Evolutionary conservation across 169 alveolate genomes (phyloP).

Genomic region (Cryptosporidium meleagridis): DNA sequence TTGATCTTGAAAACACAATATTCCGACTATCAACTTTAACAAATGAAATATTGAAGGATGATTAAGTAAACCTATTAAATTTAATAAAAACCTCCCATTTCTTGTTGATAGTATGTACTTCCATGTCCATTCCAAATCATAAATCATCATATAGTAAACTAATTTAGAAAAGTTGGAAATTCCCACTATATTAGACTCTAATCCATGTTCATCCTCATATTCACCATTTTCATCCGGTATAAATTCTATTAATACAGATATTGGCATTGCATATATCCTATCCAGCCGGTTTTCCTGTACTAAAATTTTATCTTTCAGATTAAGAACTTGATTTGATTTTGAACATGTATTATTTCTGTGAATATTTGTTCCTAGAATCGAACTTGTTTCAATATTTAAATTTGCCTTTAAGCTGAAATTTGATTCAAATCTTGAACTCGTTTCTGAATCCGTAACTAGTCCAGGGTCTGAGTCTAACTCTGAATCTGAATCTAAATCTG

Average conservation of each 20-base stretch:
- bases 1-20: neutral
- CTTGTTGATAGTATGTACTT: slow-evolving; percentile 3
- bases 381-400: neutral
- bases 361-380: neutral
- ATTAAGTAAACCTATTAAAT: neutral
- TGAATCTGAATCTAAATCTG: neutral
- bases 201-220: neutral
- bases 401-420: neutral
- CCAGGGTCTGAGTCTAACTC: neutral
- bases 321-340: neutral
- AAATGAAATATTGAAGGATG: slow-evolving; percentile 42
- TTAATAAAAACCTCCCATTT: neutral
- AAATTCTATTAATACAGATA: slow-evolving; percentile 40
- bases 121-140: slow-evolving; percentile 53
- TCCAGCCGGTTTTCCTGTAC: neutral
- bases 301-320: neutral
- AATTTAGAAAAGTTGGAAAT: slow-evolving; percentile 30
- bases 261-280: slow-evolving; percentile 17
- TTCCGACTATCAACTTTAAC: slow-evolving; percentile 17
- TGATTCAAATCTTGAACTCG: neutral
- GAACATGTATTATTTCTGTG: neutral
- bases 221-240: neutral
- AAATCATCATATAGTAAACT: slow-evolving; percentile 21
- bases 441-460: neutral
- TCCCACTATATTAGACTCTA: neutral